Percentiles rank a stretch among this genome's conserved stretches.
Evolutionary conservation across 306 rosid species (phyloP).

Genomic region (Trichosanthes cucumerina): DNA sequence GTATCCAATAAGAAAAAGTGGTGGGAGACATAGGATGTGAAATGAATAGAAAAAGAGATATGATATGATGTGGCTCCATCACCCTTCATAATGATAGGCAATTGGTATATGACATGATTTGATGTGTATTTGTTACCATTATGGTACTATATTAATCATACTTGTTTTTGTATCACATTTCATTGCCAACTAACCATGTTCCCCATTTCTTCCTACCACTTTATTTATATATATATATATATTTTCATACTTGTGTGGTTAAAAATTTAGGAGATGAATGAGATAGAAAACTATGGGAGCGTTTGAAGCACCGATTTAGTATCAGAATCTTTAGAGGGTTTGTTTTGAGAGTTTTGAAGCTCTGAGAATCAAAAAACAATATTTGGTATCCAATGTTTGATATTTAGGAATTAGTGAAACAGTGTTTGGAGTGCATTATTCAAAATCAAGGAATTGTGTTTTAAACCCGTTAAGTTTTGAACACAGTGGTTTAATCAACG

Average conservation of each 20-base stretch:
- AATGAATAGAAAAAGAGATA: not conserved
- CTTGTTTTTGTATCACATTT: not conserved
- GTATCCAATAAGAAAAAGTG: not conserved
- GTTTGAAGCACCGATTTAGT: too few relatives aligned
- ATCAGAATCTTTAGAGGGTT: too few relatives aligned
- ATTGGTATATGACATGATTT: constrained; percentile 10
- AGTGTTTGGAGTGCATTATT: too few relatives aligned
- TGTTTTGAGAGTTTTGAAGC: too few relatives aligned
- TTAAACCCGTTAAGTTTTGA: too few relatives aligned
- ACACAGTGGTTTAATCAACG: too few relatives aligned
- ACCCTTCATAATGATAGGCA: not conserved
- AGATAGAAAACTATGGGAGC: not conserved
- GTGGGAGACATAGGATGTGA: not conserved
- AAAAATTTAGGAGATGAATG: not conserved
- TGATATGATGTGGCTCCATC: constrained; percentile 8
- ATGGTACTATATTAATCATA: not conserved
- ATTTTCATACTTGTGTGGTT: not conserved
- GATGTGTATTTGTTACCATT: constrained; percentile 8
- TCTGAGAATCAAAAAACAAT: too few relatives aligned
- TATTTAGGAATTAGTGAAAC: too few relatives aligned
- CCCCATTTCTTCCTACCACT: not conserved
- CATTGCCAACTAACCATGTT: constrained; percentile 4
- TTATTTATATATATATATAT: too few relatives aligned
- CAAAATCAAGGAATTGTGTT: too few relatives aligned
- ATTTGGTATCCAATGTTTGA: too few relatives aligned